phyloP scores from a whole-genome alignment of 805 yeast species.

The Ogataea populi-albae region DNA sequence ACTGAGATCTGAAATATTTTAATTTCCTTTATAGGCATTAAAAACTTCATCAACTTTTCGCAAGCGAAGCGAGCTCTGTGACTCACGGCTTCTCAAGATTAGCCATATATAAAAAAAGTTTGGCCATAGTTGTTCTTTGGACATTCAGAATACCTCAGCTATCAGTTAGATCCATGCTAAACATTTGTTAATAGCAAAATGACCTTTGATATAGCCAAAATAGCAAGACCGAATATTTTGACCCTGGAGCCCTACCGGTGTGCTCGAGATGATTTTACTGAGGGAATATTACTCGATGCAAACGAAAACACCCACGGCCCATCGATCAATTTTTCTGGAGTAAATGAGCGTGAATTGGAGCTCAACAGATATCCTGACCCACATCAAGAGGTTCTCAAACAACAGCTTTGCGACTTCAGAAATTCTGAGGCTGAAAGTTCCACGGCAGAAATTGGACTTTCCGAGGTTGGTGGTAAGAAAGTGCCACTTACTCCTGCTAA shows the following conservation, averaged over 20 bases:
- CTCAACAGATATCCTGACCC: slow-evolving; percentile 97
- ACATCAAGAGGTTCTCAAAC: slow-evolving; percentile 77
- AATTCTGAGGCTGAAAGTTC: slow-evolving; percentile 43
- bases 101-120: too few species aligned
- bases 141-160: too few species aligned
- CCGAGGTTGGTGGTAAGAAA: slow-evolving; percentile 13
- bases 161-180: too few species aligned
- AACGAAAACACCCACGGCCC: slow-evolving; percentile 96
- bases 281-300: slow-evolving; percentile 88
- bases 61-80: too few species aligned
- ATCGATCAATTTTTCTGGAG: slow-evolving; percentile 47
- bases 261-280: slow-evolving; percentile 92
- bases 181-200: slow-evolving; percentile 21
- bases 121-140: too few species aligned
- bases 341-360: slow-evolving; percentile 47
- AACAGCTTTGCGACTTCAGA: slow-evolving; percentile 67
- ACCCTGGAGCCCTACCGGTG: slow-evolving; percentile 88
- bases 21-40: too few species aligned
- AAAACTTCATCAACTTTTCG: too few species aligned
- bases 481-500: slow-evolving; percentile 49
- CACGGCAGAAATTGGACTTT: slow-evolving; percentile 23
- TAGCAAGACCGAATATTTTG: slow-evolving; percentile 83
- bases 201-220: slow-evolving; percentile 50
- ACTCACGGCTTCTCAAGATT: too few species aligned
- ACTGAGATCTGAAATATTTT: too few species aligned